A percentile compares a stretch with the other conserved stretches of the same genome.
Conservation (phyloP, 345 rosid species). For the Aquilaria yunnanensis region DNA sequence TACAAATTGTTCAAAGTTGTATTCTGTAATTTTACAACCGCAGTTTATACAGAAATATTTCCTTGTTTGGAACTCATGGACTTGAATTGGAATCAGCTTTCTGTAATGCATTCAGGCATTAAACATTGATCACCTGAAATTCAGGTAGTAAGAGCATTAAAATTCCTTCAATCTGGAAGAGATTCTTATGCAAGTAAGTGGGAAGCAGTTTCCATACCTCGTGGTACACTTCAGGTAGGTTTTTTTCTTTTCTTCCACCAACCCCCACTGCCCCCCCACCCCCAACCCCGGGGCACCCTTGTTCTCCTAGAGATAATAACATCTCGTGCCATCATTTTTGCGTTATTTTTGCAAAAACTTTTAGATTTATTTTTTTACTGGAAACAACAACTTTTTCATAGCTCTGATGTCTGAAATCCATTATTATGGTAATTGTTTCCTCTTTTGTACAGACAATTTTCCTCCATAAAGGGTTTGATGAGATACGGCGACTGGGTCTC, state of each 20-base stretch:
- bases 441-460: conserved; percentile 57
- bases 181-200: conserved; percentile 45
- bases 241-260: conserved; percentile 6
- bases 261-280: too few relatives aligned
- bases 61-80: too few relatives aligned
- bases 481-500: conserved; percentile 93
- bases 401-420: neutral
- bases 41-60: too few relatives aligned
- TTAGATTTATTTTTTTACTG: too few relatives aligned
- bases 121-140: conserved; percentile 12
- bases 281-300: too few relatives aligned
- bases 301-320: too few relatives aligned
- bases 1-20: too few relatives aligned
- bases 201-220: conserved; percentile 70
- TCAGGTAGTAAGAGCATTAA: conserved; percentile 88
- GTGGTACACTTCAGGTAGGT: conserved; percentile 98
- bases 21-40: too few relatives aligned
- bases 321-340: too few relatives aligned
- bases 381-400: too few relatives aligned
- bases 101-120: conserved; percentile 6
- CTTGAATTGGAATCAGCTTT: neutral
- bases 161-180: conserved; percentile 51
- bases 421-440: neutral
- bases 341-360: too few relatives aligned
- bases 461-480: conserved; percentile 95